Base-by-base conservation (phyloP, 371 early-diverging fungal genomes). In the Mucor racemosus region DNA sequence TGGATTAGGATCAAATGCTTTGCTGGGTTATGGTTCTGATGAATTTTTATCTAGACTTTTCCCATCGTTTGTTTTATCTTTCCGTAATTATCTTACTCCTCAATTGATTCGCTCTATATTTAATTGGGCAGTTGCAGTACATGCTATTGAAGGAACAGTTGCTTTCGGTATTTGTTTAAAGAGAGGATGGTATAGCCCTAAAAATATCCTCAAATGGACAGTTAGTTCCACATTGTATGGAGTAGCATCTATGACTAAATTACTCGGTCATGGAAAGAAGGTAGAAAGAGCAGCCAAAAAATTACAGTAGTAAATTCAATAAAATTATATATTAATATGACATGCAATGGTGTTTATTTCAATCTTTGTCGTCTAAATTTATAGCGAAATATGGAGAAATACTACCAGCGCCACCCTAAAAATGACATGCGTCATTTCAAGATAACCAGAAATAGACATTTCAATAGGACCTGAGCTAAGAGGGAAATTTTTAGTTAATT, bases 121-220 rank as follows among this genome's bases (percentile, higher is more conserved):
- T 33, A n/a, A 50, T 21, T 48, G 41, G 17, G 65, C 66, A 11
- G 19, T 64, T 15, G 56, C 58, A 13, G 31, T 68, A 7, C 82
- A 81, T 48, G 19, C 60, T 4, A 17, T 56, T 9, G 77, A 77
- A 58, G 65, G 64, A 13, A 3, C 59, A 3, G 61, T 68, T 15
- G 71, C 76, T 14, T 55, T 79, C 4, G 42, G 41, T 3, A 71
- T 68, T 6, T 81, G 82, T 68, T 44, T 76, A n/a, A 68, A 73
- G 26, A 68, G 82, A 57, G 68, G 75, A 10, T 81, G 79, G 79
- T 81, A 81, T 56, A 66, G 74, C 14, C 72, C 76, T 21, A 4
- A 60, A 9, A 81, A 77, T 60, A 67, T 60, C 0, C 3, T 71
- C 26, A 81, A 77, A 46, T 81, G 82, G 82, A 75, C 79, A 5